Percentiles rank a stretch among this genome's conserved stretches.
These are phyloP conservation scores for Passiflora organensis DNA, from an alignment of 345 rosid species.

Conservation along the genomic window DNA sequence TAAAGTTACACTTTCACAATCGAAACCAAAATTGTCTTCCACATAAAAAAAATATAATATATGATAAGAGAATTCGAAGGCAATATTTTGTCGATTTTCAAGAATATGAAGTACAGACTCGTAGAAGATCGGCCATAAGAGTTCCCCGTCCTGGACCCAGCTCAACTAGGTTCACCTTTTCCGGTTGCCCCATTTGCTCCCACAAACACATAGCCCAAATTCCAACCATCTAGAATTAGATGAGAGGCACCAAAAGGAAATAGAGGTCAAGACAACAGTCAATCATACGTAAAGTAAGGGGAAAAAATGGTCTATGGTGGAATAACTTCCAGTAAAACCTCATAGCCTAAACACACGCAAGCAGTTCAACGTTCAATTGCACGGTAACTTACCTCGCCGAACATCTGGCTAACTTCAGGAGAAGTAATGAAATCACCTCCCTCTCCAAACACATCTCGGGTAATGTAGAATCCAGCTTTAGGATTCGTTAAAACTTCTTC, in stretches of 20 bases:
- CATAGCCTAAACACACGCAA: not conserved
- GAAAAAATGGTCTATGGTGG: not conserved
- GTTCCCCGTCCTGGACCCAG: slow-evolving; percentile 96
- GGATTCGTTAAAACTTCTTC: slow-evolving; percentile 95
- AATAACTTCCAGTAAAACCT: not conserved
- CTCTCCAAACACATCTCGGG: slow-evolving; percentile 86
- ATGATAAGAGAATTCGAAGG: not conserved
- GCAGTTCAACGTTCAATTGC: not conserved
- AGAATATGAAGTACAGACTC: slow-evolving; percentile 39
- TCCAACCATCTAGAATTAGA: slow-evolving; percentile 60
- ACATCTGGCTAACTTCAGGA: slow-evolving; percentile 97
- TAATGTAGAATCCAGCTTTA: slow-evolving; percentile 81
- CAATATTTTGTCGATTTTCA: not conserved
- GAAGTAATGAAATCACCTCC: slow-evolving; percentile 95
- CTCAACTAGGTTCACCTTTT: slow-evolving; percentile 74
- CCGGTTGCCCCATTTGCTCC: slow-evolving; percentile 92
- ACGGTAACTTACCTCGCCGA: slow-evolving; percentile 70
- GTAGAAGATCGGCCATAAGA: slow-evolving; percentile 91
- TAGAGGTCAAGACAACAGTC: not conserved
- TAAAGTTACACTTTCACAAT: slow-evolving; percentile 8
- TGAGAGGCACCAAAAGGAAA: slow-evolving; percentile 6
- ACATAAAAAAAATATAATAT: not conserved
- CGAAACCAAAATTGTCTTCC: not conserved
- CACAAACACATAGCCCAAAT: slow-evolving; percentile 92
- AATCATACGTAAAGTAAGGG: not conserved